Conservation (phyloP, 768 basidiomycete genomes). For the Mycena albidolilacea region DNA sequence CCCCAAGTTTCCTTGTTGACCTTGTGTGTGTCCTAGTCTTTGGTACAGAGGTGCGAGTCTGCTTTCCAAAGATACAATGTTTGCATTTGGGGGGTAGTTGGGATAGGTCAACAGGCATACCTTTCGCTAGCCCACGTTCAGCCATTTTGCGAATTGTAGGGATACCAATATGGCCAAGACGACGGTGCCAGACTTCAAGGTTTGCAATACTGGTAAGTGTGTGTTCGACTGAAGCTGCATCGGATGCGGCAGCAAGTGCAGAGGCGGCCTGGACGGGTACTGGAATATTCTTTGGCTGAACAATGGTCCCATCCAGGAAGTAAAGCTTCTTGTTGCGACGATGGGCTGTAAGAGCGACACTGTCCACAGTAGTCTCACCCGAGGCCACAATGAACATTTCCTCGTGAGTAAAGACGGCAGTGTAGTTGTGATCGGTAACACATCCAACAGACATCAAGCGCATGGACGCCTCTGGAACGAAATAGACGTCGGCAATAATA, state of each 20-base stretch:
- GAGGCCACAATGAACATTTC: constrained; percentile 1
- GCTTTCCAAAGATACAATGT: constrained; percentile 41
- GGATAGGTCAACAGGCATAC: constrained; percentile 7
- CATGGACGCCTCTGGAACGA: constrained; percentile 37
- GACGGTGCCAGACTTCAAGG: constrained; percentile 39
- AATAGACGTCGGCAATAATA: constrained; percentile 34
- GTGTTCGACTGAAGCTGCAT: neutral
- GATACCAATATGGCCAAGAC: constrained; percentile 38
- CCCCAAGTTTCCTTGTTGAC: too few species aligned
- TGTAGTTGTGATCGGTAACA: constrained; percentile 20
- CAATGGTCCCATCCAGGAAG: constrained; percentile 8
- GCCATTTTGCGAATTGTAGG: constrained; percentile 33
- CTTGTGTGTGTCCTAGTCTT: constrained; percentile 16
- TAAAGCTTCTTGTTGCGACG: constrained; percentile 24
- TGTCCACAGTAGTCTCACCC: neutral
- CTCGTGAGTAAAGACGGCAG: constrained; percentile 19
- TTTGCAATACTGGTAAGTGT: neutral
- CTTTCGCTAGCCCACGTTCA: constrained; percentile 14
- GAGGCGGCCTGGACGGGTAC: neutral
- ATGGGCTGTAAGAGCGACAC: constrained; percentile 4
- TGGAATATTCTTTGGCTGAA: neutral
- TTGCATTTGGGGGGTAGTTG: constrained; percentile 29
- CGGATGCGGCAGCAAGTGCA: neutral
- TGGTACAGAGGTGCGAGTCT: constrained; percentile 31
- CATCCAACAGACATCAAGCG: constrained; percentile 40